A percentile compares a stretch with the other conserved stretches of the same genome.
Conservation (phyloP, 768 basidiomycete genomes). For the Solioccasus polychromus region DNA sequence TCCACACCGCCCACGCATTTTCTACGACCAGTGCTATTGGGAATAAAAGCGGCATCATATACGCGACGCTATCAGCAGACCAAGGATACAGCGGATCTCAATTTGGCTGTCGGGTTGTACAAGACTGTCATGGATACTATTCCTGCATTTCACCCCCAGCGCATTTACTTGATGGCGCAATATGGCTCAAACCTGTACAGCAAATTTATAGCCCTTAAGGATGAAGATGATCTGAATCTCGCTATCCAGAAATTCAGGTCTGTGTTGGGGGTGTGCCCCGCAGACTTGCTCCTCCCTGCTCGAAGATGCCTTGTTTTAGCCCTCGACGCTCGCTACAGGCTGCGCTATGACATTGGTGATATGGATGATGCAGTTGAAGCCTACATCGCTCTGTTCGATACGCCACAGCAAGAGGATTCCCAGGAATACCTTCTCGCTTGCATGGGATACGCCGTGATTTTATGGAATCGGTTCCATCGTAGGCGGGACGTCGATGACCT, state of each 20-base stretch:
- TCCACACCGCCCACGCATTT: conserved; percentile 5
- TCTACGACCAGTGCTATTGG: conserved; percentile 9
- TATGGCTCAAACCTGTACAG: conserved; percentile 19
- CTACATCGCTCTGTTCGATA: conserved; percentile 10
- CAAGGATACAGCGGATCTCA: conserved; percentile 13
- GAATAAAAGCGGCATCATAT: conserved; percentile 10
- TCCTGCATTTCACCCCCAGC: conserved; percentile 12
- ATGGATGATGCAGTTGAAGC: conserved; percentile 9
- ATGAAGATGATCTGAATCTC: conserved; percentile 19
- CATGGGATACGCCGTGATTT: conserved; percentile 4
- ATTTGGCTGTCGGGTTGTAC: conserved; percentile 7
- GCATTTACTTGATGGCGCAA: conserved; percentile 7
- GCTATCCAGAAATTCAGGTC: conserved; percentile 11
- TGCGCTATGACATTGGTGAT: conserved; percentile 13
- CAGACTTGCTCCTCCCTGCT: conserved; percentile 1
- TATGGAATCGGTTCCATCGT: conserved; percentile 5
- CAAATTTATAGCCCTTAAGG: conserved; percentile 10
- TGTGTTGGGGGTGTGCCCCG: conserved; percentile 6
- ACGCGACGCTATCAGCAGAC: conserved; percentile 9
- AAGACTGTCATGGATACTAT: conserved; percentile 5
- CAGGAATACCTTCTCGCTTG: conserved; percentile 2
- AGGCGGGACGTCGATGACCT: conserved; percentile 14
- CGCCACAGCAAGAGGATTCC: conserved; percentile 1
- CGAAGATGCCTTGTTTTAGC: conserved; percentile 6
- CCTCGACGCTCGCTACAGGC: conserved; percentile 9